phyloP scores from a whole-genome alignment of 352 stramenopile genomes.

The Pythium dissotocum region DNA sequence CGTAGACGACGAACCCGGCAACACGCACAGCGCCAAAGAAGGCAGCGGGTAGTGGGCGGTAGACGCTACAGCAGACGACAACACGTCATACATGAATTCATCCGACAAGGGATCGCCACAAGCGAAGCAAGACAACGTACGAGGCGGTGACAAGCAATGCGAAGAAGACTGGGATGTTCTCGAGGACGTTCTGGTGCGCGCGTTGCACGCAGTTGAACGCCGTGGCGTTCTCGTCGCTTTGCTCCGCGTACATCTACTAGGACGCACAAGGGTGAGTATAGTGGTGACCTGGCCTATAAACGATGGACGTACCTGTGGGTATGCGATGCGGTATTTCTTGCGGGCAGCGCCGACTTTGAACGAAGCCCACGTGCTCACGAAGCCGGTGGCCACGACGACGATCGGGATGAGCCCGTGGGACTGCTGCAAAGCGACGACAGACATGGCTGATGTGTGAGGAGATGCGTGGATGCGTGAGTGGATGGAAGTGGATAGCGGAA shows the following conservation, averaged over 20 bases:
- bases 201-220: conserved; percentile 92
- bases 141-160: conserved; percentile 49
- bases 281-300: too few relatives aligned
- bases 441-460: conserved; percentile 24
- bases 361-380: conserved; percentile 60
- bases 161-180: conserved; percentile 82
- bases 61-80: conserved; percentile 36
- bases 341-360: conserved; percentile 59
- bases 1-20: conserved; percentile 65
- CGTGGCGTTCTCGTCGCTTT: conserved; percentile 87
- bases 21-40: conserved; percentile 58
- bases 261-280: too few relatives aligned
- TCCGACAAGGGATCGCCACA: too few relatives aligned
- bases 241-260: conserved; percentile 83
- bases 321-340: conserved; percentile 65
- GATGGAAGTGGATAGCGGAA: conserved; percentile 1
- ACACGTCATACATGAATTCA: neutral
- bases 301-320: conserved; percentile 32
- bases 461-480: neutral
- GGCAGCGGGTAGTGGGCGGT: conserved; percentile 53
- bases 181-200: conserved; percentile 91
- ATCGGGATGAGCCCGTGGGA: conserved; percentile 66
- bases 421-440: conserved; percentile 57
- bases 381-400: conserved; percentile 48
- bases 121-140: conserved; percentile 33